Percentiles rank a stretch among this genome's conserved stretches.
phyloP scores from a whole-genome alignment of 2,329 filamentous ascomycete species.

The Alternaria atra region DNA sequence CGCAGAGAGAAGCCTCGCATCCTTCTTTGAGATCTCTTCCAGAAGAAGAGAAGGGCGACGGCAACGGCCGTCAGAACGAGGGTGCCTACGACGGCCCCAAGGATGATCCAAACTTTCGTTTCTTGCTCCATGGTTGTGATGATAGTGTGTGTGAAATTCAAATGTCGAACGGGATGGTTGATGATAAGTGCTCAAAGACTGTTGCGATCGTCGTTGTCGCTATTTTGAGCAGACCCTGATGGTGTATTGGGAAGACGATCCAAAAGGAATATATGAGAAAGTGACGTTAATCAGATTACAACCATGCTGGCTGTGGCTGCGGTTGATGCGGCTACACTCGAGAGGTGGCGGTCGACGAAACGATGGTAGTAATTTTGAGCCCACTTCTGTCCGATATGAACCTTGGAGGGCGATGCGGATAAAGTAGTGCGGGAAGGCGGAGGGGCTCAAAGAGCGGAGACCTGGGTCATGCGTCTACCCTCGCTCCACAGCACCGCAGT shows the following conservation, averaged over 20 bases:
- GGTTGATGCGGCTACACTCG: constrained; percentile 29
- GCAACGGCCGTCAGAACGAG: constrained; percentile 41
- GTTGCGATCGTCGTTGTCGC: neutral
- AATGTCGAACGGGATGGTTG: neutral
- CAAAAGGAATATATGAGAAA: constrained; percentile 27
- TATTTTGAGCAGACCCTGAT: neutral
- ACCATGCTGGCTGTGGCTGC: constrained; percentile 35
- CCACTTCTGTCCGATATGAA: constrained; percentile 30
- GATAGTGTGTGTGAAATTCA: neutral
- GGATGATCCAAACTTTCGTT: constrained; percentile 49
- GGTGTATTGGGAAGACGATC: constrained; percentile 14
- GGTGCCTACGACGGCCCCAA: constrained; percentile 45
- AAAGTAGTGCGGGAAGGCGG: constrained; percentile 43
- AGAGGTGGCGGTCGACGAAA: constrained; percentile 28
- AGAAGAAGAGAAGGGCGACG: constrained; percentile 43
- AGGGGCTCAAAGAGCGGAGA: constrained; percentile 36
- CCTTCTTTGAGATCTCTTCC: constrained; percentile 46
- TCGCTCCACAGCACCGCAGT: constrained; percentile 41
- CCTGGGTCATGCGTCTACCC: constrained; percentile 45
- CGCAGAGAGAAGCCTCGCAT: constrained; percentile 48
- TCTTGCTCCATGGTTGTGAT: constrained; percentile 38
- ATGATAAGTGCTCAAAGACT: neutral
- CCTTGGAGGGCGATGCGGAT: constrained; percentile 38
- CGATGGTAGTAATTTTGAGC: constrained; percentile 27
- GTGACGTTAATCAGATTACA: constrained; percentile 38